phyloP scores from a whole-genome alignment of 2,329 filamentous ascomycete species.

The Hypoxylon sp. region DNA sequence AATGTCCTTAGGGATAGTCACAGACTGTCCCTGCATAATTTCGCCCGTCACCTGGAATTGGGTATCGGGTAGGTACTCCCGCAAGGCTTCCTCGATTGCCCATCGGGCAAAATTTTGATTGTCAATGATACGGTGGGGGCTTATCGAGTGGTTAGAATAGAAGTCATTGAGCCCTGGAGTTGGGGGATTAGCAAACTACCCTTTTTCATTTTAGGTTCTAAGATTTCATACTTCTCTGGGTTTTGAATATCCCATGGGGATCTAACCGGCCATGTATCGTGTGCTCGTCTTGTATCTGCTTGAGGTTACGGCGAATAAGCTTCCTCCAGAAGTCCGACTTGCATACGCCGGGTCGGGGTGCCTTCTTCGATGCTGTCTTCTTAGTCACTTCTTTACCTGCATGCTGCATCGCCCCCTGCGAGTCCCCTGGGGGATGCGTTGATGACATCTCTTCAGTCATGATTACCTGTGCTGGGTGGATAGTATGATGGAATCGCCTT shows the following conservation, averaged over 20 bases:
- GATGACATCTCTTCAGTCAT: background rate
- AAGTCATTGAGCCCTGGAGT: conserved; percentile 21
- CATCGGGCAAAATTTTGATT: conserved; percentile 45
- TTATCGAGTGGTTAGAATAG: conserved; percentile 25
- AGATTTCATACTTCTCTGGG: conserved; percentile 7
- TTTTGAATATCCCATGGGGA: background rate
- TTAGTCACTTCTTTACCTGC: background rate
- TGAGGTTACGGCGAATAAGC: conserved; percentile 2
- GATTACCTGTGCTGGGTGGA: background rate
- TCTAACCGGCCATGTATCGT: conserved; percentile 20
- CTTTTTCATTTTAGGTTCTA: background rate
- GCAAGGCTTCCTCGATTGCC: conserved; percentile 42
- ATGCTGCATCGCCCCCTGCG: background rate
- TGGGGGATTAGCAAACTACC: conserved; percentile 16
- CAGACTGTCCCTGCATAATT: conserved; percentile 38
- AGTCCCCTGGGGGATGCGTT: background rate
- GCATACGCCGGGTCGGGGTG: background rate
- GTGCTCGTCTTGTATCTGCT: background rate
- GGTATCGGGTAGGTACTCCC: conserved; percentile 30
- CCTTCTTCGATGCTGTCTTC: background rate
- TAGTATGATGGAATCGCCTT: background rate
- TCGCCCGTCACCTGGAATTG: conserved; percentile 40
- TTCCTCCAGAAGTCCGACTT: background rate
- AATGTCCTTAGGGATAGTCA: conserved; percentile 32
- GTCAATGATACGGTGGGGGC: conserved; percentile 18